A percentile compares a stretch with the other conserved stretches of the same genome.
These are phyloP conservation scores for Fusarium falciforme DNA, from an alignment of 2,329 filamentous ascomycete species.

Conservation along the genomic window DNA sequence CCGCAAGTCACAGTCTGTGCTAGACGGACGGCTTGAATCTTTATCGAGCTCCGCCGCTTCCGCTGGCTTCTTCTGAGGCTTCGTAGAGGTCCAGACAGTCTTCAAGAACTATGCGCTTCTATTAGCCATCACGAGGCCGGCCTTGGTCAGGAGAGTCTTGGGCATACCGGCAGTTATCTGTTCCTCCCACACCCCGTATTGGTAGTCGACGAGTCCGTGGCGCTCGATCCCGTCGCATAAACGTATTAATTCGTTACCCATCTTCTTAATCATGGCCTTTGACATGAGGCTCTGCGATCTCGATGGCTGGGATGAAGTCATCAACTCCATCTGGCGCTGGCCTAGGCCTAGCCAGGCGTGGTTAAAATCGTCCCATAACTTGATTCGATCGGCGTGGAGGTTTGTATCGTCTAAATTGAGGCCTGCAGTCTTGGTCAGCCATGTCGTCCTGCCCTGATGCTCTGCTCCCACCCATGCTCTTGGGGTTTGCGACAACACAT, in stretches of 20 bases:
- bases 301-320: conserved; percentile 68
- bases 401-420: conserved; percentile 85
- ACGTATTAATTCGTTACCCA: conserved; percentile 84
- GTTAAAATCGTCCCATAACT: conserved; percentile 95
- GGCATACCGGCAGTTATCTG: conserved; percentile 84
- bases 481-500: conserved; percentile 43
- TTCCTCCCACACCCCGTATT: conserved; percentile 97
- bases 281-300: conserved; percentile 73
- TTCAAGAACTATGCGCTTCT: conserved; percentile 48
- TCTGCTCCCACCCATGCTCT: background rate
- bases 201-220: conserved; percentile 95
- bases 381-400: conserved; percentile 80
- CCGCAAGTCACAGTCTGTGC: background rate
- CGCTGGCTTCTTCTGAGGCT: conserved; percentile 50
- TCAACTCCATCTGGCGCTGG: conserved; percentile 84
- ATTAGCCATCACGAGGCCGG: conserved; percentile 20
- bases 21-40: background rate
- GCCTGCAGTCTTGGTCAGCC: conserved; percentile 62
- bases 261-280: conserved; percentile 75
- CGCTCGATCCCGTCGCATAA: conserved; percentile 89
- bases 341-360: conserved; percentile 87
- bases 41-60: conserved; percentile 43
- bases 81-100: conserved; percentile 61
- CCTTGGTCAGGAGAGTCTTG: conserved; percentile 5
- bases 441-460: background rate